A percentile compares a stretch with the other conserved stretches of the same genome.
Conservation (phyloP, 208 protist species). For the Histomonas meleagridis region DNA sequence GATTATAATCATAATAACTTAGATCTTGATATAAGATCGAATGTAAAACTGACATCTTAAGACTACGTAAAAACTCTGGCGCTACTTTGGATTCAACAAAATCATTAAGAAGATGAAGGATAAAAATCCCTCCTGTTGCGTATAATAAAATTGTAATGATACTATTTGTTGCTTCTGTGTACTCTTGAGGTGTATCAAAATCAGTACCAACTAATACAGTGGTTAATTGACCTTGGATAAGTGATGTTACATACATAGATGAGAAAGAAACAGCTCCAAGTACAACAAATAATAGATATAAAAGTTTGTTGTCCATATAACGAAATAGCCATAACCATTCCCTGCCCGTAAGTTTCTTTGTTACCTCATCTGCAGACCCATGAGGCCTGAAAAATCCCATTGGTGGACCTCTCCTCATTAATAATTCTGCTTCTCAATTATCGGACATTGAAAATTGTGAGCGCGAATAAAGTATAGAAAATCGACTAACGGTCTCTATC, state of each 20-base stretch:
- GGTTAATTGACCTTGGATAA: background rate
- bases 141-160: background rate
- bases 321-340: background rate
- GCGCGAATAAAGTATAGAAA: no score
- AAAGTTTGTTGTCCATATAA: background rate
- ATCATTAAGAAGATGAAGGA: background rate
- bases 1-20: background rate
- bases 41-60: background rate
- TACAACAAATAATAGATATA: background rate
- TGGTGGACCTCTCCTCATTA: no score
- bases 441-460: no score
- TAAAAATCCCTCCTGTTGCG: background rate
- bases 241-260: background rate
- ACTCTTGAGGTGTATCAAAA: background rate
- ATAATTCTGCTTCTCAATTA: no score
- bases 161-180: background rate
- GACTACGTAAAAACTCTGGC: background rate
- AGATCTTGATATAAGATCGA: slow-evolving; percentile 8
- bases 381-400: background rate
- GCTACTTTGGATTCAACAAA: background rate
- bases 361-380: background rate
- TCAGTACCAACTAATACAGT: background rate
- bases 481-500: no score
- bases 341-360: background rate
- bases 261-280: no score